A percentile compares a stretch with the other conserved stretches of the same genome.
Conservation (phyloP, 176 grass and related monocot genomes). For the Aechmea fasciata region DNA sequence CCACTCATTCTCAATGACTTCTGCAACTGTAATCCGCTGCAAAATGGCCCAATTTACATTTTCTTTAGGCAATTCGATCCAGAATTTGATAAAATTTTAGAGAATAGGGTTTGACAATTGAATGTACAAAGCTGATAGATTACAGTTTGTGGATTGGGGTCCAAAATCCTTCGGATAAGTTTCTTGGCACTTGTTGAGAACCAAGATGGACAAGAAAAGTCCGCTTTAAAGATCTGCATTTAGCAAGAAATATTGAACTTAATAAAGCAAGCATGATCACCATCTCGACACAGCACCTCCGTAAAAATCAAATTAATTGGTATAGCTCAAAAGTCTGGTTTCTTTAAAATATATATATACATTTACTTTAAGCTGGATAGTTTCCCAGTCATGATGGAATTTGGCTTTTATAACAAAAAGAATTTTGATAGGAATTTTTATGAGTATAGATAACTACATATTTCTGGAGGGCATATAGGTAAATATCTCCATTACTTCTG, state of each 20-base stretch:
- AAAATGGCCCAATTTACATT: slow-evolving; percentile 7
- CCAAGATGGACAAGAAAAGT: slow-evolving; percentile 85
- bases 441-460: no score
- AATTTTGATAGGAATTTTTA: no score
- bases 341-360: not conserved
- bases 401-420: slow-evolving; percentile 4
- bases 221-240: slow-evolving; percentile 83
- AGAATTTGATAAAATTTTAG: no score
- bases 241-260: not conserved
- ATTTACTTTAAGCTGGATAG: no score
- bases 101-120: not conserved
- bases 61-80: no score
- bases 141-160: slow-evolving; percentile 76
- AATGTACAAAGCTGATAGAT: slow-evolving; percentile 10
- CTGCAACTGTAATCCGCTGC: slow-evolving; percentile 76
- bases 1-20: slow-evolving; percentile 84
- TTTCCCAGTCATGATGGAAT: no score
- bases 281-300: slow-evolving; percentile 1
- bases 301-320: slow-evolving; percentile 1
- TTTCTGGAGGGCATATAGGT: no score
- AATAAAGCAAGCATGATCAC: not conserved
- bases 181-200: slow-evolving; percentile 94
- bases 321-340: not conserved
- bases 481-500: not conserved
- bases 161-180: slow-evolving; percentile 87